Percentiles rank a stretch among this genome's conserved stretches.
These are phyloP conservation scores for Jackrogersella minutella DNA, from an alignment of 495 filamentous ascomycete species.

Conservation along the genomic window DNA sequence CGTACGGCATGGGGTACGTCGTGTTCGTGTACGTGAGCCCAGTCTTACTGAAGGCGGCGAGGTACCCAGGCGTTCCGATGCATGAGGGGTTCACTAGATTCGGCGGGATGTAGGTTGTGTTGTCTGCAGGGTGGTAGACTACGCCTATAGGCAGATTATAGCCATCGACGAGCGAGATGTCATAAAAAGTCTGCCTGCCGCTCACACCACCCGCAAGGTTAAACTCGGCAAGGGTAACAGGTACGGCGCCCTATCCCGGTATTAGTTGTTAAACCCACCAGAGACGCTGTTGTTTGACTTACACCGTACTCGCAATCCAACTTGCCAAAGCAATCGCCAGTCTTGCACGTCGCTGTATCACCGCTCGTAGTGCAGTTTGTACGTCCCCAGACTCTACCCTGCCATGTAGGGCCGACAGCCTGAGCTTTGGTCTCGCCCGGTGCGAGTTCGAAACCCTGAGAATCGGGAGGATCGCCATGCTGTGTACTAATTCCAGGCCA, in stretches of 20 bases:
- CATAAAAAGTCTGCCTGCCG: slow-evolving; percentile 74
- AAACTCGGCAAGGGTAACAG: slow-evolving; percentile 78
- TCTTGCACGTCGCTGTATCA: slow-evolving; percentile 67
- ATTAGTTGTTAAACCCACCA: slow-evolving; percentile 1
- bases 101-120: slow-evolving; percentile 67
- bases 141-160: slow-evolving; percentile 81
- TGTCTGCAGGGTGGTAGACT: slow-evolving; percentile 63
- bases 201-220: slow-evolving; percentile 67
- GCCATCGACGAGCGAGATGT: slow-evolving; percentile 85
- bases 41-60: slow-evolving; percentile 52
- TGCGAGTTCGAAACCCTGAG: slow-evolving; percentile 69
- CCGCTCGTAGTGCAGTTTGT: slow-evolving; percentile 80
- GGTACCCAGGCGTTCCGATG: slow-evolving; percentile 68
- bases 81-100: slow-evolving; percentile 78
- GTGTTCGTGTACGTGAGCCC: slow-evolving; percentile 59
- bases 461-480: slow-evolving; percentile 66
- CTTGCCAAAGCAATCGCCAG: slow-evolving; percentile 76
- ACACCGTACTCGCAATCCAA: slow-evolving; percentile 71
- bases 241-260: slow-evolving; percentile 63
- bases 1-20: slow-evolving; percentile 70
- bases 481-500: slow-evolving; percentile 77
- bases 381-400: slow-evolving; percentile 80
- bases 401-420: slow-evolving; percentile 73
- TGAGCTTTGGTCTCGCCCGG: slow-evolving; percentile 59
- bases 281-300: too few relatives aligned